Conservation (phyloP, 257 asterid species). For the Solanum rostratum region DNA sequence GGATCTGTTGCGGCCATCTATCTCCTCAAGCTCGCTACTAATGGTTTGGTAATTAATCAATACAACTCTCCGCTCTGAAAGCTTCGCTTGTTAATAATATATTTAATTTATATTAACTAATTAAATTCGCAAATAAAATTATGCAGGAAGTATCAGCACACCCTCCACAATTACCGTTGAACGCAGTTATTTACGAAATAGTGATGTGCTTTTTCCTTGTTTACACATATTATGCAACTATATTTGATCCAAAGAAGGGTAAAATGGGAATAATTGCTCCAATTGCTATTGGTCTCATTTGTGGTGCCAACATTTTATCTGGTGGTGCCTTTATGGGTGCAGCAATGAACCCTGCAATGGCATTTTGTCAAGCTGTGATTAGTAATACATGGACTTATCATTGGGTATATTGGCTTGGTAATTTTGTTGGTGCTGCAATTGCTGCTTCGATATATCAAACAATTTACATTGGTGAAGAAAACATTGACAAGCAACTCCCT, state of each 20-base stretch:
- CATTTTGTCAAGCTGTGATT: no score
- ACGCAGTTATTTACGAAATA: constrained; percentile 54
- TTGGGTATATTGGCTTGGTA: no score
- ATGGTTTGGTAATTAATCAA: constrained; percentile 15
- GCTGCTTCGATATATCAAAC: constrained; percentile 43
- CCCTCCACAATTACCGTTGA: constrained; percentile 26
- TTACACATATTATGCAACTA: no score
- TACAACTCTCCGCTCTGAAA: neutral
- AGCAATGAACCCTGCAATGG: no score
- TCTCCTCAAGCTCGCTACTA: constrained; percentile 25
- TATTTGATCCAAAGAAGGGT: no score
- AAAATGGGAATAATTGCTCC: no score
- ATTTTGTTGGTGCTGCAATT: neutral
- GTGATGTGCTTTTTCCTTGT: constrained; percentile 58
- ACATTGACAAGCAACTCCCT: constrained; percentile 22
- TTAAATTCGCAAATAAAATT: neutral
- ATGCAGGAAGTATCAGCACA: constrained; percentile 54
- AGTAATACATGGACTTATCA: no score
- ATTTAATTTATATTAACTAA: neutral
- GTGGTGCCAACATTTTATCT: no score
- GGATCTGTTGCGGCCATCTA: constrained; percentile 63
- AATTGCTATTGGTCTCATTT: no score
- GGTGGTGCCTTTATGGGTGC: no score
- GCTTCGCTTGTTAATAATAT: neutral
- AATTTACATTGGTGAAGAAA: constrained; percentile 29